A percentile compares a stretch with the other conserved stretches of the same genome.
Conservation (phyloP, 1,139 yeast genomes). For the Debaryomyces coudertii region DNA sequence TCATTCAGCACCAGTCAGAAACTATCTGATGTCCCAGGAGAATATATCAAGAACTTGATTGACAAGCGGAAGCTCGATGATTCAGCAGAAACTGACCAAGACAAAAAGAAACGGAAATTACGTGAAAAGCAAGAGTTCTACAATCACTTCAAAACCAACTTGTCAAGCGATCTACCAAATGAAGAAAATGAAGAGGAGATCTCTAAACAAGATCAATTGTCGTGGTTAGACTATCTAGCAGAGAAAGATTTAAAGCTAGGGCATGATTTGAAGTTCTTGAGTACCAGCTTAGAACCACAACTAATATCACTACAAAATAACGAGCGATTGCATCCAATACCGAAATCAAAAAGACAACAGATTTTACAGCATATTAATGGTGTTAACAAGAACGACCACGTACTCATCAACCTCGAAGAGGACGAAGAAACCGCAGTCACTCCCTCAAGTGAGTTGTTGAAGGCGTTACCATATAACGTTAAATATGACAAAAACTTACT, state of each 20-base stretch:
- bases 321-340: conserved; percentile 35
- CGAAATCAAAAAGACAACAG: conserved; percentile 24
- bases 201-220: conserved; percentile 31
- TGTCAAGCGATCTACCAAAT: conserved; percentile 24
- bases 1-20: conserved; percentile 27
- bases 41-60: conserved; percentile 35
- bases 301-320: conserved; percentile 33
- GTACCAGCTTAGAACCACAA: conserved; percentile 35
- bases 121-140: conserved; percentile 44
- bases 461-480: conserved; percentile 37
- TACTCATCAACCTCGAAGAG: conserved; percentile 19
- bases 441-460: conserved; percentile 26
- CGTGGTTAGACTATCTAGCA: conserved; percentile 46
- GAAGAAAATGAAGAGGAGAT: conserved; percentile 37
- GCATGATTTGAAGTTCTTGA: conserved; percentile 41
- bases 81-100: conserved; percentile 35
- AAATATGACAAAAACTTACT: conserved; percentile 28
- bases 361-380: conserved; percentile 27
- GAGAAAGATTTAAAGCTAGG: conserved; percentile 51
- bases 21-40: conserved; percentile 38
- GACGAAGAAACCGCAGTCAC: conserved; percentile 22
- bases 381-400: conserved; percentile 33
- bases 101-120: conserved; percentile 26
- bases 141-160: conserved; percentile 36
- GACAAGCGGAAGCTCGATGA: conserved; percentile 41